Evolutionary conservation across 2,329 filamentous ascomycete genomes (phyloP).

Genomic region (Penicillium griseofulvum): DNA sequence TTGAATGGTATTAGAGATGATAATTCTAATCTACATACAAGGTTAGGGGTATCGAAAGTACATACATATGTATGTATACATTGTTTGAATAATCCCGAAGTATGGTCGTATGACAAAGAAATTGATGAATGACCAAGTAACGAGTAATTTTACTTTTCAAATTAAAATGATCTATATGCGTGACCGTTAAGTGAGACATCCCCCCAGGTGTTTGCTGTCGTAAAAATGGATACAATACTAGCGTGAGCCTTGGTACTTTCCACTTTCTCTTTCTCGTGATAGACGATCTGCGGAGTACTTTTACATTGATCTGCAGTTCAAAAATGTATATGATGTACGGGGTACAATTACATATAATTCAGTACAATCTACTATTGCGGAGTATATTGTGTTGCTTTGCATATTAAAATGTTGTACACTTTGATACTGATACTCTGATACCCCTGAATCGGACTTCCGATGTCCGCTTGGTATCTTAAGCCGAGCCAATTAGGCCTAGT

Average conservation of each 20-base stretch:
- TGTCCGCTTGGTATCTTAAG: background rate
- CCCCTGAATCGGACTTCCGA: background rate
- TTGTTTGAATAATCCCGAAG: too few relatives aligned
- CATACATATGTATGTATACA: too few relatives aligned
- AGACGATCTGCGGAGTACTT: too few relatives aligned
- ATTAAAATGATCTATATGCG: background rate
- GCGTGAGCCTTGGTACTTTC: background rate
- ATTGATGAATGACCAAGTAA: too few relatives aligned
- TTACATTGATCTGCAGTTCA: background rate
- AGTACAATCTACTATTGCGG: background rate
- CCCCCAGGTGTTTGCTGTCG: slow-evolving; percentile 4
- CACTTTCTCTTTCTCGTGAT: background rate
- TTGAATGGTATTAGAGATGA: too few relatives aligned
- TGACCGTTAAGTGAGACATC: slow-evolving; percentile 3
- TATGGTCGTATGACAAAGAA: too few relatives aligned
- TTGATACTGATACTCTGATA: background rate
- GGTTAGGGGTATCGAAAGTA: too few relatives aligned
- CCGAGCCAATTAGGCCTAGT: background rate
- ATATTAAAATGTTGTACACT: too few relatives aligned
- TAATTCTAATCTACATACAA: too few relatives aligned
- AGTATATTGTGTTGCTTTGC: background rate
- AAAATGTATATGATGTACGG: background rate
- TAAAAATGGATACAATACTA: slow-evolving; percentile 4
- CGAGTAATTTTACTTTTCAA: too few relatives aligned
- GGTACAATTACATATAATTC: background rate